Percentiles rank a stretch among this genome's conserved stretches.
Conservation (phyloP, 805 yeast genomes). For the Dipodascopsis tothii region DNA sequence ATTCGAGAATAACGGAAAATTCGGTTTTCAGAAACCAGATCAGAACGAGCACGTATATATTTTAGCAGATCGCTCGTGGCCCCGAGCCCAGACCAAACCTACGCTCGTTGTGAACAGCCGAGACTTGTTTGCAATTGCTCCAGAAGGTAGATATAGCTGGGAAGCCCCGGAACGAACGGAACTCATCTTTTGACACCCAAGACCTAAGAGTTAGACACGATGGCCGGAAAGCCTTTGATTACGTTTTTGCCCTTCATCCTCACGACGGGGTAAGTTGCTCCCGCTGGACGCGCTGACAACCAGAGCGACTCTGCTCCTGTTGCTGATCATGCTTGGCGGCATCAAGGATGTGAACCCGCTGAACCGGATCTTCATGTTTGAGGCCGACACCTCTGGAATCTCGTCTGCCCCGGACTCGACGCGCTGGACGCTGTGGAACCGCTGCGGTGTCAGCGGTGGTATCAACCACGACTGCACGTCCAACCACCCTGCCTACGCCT, state of each 20-base stretch:
- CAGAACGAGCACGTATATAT: no score
- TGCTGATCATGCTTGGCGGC: constrained; percentile 65
- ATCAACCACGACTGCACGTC: constrained; percentile 44
- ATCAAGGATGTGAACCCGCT: constrained; percentile 46
- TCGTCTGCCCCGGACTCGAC: constrained; percentile 38
- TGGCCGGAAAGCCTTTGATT: constrained; percentile 1
- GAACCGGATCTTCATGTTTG: constrained; percentile 67
- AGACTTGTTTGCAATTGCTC: no score
- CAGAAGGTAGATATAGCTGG: no score
- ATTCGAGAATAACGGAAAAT: no score
- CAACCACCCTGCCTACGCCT: constrained; percentile 68
- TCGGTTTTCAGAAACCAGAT: no score
- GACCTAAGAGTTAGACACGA: no score
- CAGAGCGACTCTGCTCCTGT: constrained; percentile 45
- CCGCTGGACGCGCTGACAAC: not conserved
- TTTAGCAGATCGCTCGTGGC: no score
- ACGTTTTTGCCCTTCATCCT: constrained; percentile 18
- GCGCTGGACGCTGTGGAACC: constrained; percentile 80
- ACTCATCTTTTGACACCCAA: no score
- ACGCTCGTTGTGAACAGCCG: no score
- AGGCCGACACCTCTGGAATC: constrained; percentile 60
- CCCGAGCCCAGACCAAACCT: no score
- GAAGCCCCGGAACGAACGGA: no score
- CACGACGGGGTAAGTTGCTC: constrained; percentile 17
- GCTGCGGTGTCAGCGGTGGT: constrained; percentile 44